Evolutionary conservation across 768 basidiomycete species (phyloP).

Genomic region (Rhodosporidiobolus sp.): DNA sequence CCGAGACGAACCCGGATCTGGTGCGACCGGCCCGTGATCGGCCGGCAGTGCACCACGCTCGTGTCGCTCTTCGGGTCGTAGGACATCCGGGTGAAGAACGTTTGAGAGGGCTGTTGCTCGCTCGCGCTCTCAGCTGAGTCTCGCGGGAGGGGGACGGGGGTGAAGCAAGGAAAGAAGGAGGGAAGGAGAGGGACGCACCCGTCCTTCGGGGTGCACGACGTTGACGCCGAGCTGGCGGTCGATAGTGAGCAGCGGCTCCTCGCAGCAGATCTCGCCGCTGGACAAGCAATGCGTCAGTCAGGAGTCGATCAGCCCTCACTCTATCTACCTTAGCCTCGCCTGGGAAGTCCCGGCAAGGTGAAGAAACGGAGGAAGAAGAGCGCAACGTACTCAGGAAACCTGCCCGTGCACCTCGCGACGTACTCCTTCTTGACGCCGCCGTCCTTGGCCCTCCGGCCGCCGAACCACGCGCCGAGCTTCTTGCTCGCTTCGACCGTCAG

Average conservation of each 20-base stretch:
- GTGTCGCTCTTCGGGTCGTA: constrained; percentile 78
- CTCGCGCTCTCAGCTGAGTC: too few relatives aligned
- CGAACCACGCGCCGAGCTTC: constrained; percentile 73
- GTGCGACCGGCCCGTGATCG: constrained; percentile 90
- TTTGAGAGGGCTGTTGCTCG: constrained; percentile 71
- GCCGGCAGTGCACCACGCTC: constrained; percentile 82
- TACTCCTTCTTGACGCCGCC: constrained; percentile 80
- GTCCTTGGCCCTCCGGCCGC: constrained; percentile 49
- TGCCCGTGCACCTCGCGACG: constrained; percentile 76
- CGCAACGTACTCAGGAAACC: constrained; percentile 74
- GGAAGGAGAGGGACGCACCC: constrained; percentile 56
- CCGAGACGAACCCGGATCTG: constrained; percentile 66
- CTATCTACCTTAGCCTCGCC: too few relatives aligned
- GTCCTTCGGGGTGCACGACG: constrained; percentile 90
- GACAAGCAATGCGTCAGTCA: not conserved
- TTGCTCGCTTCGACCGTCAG: constrained; percentile 67
- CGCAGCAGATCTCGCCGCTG: constrained; percentile 77
- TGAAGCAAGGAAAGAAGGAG: not conserved
- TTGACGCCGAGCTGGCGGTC: constrained; percentile 97
- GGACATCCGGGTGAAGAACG: constrained; percentile 74
- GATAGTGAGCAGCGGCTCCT: constrained; percentile 80
- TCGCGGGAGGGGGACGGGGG: too few relatives aligned
- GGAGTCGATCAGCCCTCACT: not conserved
- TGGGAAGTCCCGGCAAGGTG: not conserved
- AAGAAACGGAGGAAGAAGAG: not conserved